Base-by-base conservation (phyloP, 1,284 basidiomycete genomes). In the Trichosporon ovoides region DNA sequence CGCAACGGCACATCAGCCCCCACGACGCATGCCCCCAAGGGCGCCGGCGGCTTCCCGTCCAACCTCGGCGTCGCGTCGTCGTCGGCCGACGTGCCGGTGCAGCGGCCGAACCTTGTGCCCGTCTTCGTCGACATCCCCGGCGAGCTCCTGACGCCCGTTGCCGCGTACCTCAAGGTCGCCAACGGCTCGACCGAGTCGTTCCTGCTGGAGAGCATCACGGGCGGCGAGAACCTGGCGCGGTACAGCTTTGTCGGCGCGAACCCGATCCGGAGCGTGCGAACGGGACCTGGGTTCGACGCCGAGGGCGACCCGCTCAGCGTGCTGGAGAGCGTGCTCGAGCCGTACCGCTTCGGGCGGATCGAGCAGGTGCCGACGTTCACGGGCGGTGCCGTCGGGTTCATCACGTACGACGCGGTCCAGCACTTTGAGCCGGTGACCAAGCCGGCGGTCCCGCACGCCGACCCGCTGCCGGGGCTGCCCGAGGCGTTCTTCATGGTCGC, bases 191-290 rank as follows among this genome's bases (percentile, higher is more conserved):
- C 88, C 72, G 88, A 95, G 79, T 92, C 89, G 73, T 98, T 96
- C 75, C 78, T 98, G 43, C 82, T 98, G 38, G 93, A 98, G 77
- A 93, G 90, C 55, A 89, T 98, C 46, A 82, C 91, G 20, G 88
- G 85, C 28, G 95, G 94, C 52, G 91, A 97, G 79, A 91, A 85
- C 74, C 81, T 96, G 55, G 92, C 89, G 37, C 83, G 96, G 59
- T 98, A 96, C 77, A 93, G 89, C 71, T 98, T 98, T 79, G 88
- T 98, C 60, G 96, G 96, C 54, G 86, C 92, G 92, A 94, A 96
- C 78, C 95, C 95, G 14, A 83, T 93, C 74, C 96, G 94, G 78
- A 84, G 94, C 53, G 83, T 98, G 63, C 88, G 88, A 65, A 90
- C 90, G 3, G 96, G 96, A 1, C 87, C 89, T 22, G 84, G 84